Percentiles rank a stretch among this genome's conserved stretches.
These are phyloP conservation scores for Colletotrichum nymphaeae DNA, from an alignment of 2,329 filamentous ascomycete species.

Conservation along the genomic window DNA sequence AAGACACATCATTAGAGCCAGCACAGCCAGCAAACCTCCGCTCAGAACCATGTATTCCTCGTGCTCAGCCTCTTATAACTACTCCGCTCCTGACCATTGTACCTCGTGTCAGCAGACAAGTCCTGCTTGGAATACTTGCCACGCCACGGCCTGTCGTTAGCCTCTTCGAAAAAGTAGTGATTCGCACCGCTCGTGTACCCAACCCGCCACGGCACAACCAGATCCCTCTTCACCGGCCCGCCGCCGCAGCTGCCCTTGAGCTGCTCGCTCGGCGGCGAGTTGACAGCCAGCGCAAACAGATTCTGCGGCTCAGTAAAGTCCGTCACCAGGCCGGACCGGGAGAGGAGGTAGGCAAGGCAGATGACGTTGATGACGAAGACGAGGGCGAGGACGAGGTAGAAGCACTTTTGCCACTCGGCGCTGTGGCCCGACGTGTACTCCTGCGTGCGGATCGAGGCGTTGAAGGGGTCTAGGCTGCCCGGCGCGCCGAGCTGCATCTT, in stretches of 20 bases:
- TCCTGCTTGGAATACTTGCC: constrained; percentile 40
- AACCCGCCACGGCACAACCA: constrained; percentile 56
- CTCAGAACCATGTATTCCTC: constrained; percentile 53
- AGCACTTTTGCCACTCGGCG: constrained; percentile 70
- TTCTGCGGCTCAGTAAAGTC: constrained; percentile 85
- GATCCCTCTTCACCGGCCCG: constrained; percentile 48
- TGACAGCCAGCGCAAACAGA: constrained; percentile 77
- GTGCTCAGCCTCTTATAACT: constrained; percentile 42
- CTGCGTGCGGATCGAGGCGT: constrained; percentile 71
- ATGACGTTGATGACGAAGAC: constrained; percentile 76
- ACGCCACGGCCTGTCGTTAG: constrained; percentile 40
- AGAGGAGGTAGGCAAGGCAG: constrained; percentile 71
- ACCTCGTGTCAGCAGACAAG: constrained; percentile 13
- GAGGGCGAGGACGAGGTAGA: constrained; percentile 73
- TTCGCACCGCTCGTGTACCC: constrained; percentile 50
- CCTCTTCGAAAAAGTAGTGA: constrained; percentile 57
- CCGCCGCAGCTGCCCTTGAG: constrained; percentile 53
- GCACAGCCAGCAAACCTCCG: background rate
- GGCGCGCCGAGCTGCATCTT: constrained; percentile 52
- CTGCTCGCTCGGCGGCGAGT: constrained; percentile 56
- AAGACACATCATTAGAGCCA: background rate
- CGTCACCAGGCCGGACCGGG: constrained; percentile 71
- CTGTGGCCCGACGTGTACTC: constrained; percentile 77
- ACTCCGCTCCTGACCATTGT: constrained; percentile 33
- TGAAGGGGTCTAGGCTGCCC: constrained; percentile 67